Percentiles rank a stretch among this genome's conserved stretches.
These are phyloP conservation scores for Pezicula neosporulosa DNA, from an alignment of 2,329 filamentous ascomycete genomes.

Conservation along the genomic window DNA sequence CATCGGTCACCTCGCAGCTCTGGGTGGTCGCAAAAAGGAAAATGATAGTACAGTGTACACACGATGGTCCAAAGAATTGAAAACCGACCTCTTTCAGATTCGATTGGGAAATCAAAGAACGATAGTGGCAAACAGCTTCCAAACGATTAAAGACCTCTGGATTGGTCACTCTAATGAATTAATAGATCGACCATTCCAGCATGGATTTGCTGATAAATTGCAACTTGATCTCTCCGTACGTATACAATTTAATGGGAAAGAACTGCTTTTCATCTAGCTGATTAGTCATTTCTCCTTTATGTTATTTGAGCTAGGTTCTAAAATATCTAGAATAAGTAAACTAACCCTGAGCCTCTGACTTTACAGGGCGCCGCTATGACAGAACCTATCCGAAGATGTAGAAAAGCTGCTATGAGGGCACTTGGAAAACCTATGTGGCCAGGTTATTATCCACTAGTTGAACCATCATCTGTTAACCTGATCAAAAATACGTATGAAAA, in stretches of 20 bases:
- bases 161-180: conserved; percentile 12
- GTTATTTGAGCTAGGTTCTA: too few species aligned
- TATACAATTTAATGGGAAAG: too few species aligned
- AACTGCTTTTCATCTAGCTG: too few species aligned
- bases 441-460: conserved; percentile 18
- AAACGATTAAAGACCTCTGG: conserved; percentile 17
- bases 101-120: conserved; percentile 17
- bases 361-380: conserved; percentile 21
- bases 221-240: conserved; percentile 17
- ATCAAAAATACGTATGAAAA: background rate
- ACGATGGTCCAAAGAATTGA: conserved; percentile 11
- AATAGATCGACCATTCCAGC: conserved; percentile 19
- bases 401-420: conserved; percentile 17
- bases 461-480: conserved; percentile 13
- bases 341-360: too few species aligned
- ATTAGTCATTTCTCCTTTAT: too few species aligned
- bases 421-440: conserved; percentile 20
- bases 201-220: conserved; percentile 19
- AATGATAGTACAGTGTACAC: conserved; percentile 18
- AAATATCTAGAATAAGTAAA: too few species aligned
- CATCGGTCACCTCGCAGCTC: conserved; percentile 15
- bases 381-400: conserved; percentile 16
- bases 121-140: conserved; percentile 14
- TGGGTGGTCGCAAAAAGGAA: conserved; percentile 15
- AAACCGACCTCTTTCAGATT: conserved; percentile 15